Evolutionary conservation across 352 stramenopile genomes (phyloP).

Genomic region (Blastocystis sp.): DNA sequence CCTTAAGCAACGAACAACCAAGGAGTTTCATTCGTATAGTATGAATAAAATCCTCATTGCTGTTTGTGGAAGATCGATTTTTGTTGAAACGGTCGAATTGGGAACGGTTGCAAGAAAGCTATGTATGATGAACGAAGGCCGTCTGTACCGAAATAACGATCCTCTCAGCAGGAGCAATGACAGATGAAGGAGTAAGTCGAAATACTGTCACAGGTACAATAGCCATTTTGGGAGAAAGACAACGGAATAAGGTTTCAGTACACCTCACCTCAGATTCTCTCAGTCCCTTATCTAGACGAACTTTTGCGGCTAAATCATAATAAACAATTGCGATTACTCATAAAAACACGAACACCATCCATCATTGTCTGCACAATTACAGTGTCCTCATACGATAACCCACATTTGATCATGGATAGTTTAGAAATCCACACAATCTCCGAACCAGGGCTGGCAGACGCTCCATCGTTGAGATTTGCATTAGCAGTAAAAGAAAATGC

Average conservation of each 20-base stretch:
- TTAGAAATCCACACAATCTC: slow-evolving; percentile 35
- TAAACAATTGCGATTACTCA: neutral
- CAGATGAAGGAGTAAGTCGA: neutral
- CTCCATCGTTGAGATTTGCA: slow-evolving; percentile 41
- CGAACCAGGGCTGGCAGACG: neutral
- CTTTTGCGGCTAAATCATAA: neutral
- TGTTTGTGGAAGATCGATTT: neutral
- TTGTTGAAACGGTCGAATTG: slow-evolving; percentile 56
- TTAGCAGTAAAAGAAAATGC: slow-evolving; percentile 48
- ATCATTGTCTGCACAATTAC: slow-evolving; percentile 48
- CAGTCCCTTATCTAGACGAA: neutral
- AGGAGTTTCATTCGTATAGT: neutral
- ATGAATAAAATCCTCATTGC: slow-evolving; percentile 22
- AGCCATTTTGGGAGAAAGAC: neutral
- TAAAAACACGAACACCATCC: neutral
- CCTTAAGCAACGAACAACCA: neutral
- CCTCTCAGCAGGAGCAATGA: neutral
- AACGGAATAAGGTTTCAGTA: slow-evolving; percentile 37
- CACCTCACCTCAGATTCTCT: slow-evolving; percentile 44
- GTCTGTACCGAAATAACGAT: neutral
- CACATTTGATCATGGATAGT: slow-evolving; percentile 36
- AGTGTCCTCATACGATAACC: slow-evolving; percentile 15
- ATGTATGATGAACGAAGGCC: neutral
- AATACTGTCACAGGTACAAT: slow-evolving; percentile 40
- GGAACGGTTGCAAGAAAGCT: slow-evolving; percentile 27